phyloP scores from a whole-genome alignment of 805 yeast genomes.

The Schizosaccharomyces lindneri region DNA sequence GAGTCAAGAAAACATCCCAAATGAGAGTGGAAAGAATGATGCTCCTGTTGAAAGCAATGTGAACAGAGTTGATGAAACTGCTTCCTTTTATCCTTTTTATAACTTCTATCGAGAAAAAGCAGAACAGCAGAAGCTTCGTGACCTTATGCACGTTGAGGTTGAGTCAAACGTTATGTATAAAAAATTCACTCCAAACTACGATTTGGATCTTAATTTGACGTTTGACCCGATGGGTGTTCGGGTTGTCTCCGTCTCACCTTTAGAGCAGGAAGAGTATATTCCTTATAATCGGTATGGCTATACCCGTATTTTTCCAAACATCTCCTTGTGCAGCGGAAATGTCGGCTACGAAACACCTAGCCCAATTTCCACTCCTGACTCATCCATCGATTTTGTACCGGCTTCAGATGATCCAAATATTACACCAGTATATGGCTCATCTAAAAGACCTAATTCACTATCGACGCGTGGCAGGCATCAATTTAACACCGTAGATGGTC shows the following conservation, averaged over 20 bases:
- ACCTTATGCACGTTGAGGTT: neutral
- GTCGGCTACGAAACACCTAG: neutral
- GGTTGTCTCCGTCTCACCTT: neutral
- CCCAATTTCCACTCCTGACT: neutral
- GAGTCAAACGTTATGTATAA: neutral
- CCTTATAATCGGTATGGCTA: neutral
- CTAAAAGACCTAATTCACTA: neutral
- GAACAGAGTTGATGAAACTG: too few species aligned
- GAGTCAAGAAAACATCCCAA: neutral
- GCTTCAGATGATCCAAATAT: neutral
- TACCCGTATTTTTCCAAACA: neutral
- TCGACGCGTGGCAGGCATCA: too few species aligned
- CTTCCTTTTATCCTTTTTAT: too few species aligned
- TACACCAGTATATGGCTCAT: neutral
- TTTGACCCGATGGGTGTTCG: neutral
- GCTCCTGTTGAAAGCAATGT: neutral
- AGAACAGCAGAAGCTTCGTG: too few species aligned
- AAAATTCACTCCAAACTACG: neutral
- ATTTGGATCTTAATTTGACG: neutral
- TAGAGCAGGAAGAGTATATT: neutral
- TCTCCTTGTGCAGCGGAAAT: neutral
- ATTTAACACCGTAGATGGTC: too few species aligned
- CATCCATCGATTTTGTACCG: neutral
- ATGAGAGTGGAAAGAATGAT: neutral
- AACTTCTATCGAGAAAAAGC: too few species aligned